Evolutionary conservation across 768 basidiomycete species (phyloP).

Genomic region (Tephrocybe sp.): DNA sequence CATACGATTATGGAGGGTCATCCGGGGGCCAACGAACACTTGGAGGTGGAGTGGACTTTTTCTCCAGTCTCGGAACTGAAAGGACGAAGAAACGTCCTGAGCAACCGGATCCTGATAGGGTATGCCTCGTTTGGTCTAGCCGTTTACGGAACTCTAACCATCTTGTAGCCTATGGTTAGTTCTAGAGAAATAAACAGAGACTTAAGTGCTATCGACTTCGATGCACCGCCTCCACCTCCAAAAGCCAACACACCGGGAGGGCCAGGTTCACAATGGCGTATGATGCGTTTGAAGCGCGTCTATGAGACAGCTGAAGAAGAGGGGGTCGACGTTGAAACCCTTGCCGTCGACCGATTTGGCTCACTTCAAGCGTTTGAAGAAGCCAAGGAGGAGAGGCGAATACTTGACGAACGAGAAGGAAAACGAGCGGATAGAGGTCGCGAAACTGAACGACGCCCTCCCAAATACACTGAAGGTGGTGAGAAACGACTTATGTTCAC

Average conservation of each 20-base stretch:
- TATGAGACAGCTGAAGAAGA: conserved; percentile 93
- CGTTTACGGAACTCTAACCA: conserved; percentile 1
- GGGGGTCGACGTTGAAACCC: conserved; percentile 62
- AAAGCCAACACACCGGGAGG: conserved; percentile 74
- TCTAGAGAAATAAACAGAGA: conserved; percentile 62
- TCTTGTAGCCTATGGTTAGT: conserved; percentile 55
- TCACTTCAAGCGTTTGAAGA: conserved; percentile 84
- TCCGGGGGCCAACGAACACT: conserved; percentile 42
- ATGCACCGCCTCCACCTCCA: conserved; percentile 37
- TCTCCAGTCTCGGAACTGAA: conserved; percentile 82
- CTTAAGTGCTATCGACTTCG: conserved; percentile 43
- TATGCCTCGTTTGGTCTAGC: conserved; percentile 25
- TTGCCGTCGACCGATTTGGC: conserved; percentile 88
- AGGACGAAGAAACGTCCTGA: conserved; percentile 57
- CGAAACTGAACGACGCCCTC: conserved; percentile 24
- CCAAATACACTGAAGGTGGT: conserved; percentile 38
- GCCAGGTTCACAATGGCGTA: conserved; percentile 94
- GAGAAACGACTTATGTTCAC: conserved; percentile 68
- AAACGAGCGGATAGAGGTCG: conserved; percentile 40
- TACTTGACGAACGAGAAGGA: conserved; percentile 80
- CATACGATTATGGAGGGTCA: conserved; percentile 63
- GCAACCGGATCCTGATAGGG: conserved; percentile 70
- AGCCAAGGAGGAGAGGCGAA: conserved; percentile 79
- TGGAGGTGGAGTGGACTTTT: conserved; percentile 78
- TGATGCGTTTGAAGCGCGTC: conserved; percentile 91